These are phyloP conservation scores for Colletotrichum horii DNA, from an alignment of 2,329 filamentous ascomycete genomes.

Conservation along the genomic window DNA sequence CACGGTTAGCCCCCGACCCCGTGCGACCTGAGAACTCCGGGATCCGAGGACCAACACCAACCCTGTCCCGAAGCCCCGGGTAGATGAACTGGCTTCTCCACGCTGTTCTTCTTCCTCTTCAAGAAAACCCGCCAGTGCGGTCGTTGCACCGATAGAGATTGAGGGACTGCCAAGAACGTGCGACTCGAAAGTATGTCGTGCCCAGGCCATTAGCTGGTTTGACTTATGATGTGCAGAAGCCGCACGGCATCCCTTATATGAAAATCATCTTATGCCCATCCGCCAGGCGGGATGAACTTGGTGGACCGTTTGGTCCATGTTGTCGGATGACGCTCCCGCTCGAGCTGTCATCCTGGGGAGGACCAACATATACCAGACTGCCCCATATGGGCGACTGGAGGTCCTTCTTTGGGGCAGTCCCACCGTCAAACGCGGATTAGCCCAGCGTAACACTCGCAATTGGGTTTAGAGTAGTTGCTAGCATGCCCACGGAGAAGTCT, in stretches of 20 bases:
- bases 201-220: conserved; percentile 16
- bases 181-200: not conserved
- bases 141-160: not conserved
- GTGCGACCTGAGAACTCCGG: not conserved
- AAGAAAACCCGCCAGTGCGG: not conserved
- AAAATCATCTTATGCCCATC: not conserved
- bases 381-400: not conserved
- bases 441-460: not conserved
- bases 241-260: not conserved
- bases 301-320: not conserved
- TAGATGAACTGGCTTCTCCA: not conserved
- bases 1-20: not conserved
- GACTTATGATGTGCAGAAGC: conserved; percentile 11
- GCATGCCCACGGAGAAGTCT: not conserved
- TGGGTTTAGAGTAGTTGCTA: not conserved
- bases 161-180: not conserved
- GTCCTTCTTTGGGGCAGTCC: not conserved
- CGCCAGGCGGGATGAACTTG: not conserved
- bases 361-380: not conserved
- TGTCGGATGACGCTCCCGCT: not conserved
- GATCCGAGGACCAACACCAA: not conserved
- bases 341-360: not conserved
- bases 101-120: not conserved
- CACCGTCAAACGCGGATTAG: not conserved
- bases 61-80: not conserved